Evolutionary conservation across 2,329 filamentous ascomycete species (phyloP), one percentile per base, ranked within the genome.

Genomic region (Fusarium continuum): DNA sequence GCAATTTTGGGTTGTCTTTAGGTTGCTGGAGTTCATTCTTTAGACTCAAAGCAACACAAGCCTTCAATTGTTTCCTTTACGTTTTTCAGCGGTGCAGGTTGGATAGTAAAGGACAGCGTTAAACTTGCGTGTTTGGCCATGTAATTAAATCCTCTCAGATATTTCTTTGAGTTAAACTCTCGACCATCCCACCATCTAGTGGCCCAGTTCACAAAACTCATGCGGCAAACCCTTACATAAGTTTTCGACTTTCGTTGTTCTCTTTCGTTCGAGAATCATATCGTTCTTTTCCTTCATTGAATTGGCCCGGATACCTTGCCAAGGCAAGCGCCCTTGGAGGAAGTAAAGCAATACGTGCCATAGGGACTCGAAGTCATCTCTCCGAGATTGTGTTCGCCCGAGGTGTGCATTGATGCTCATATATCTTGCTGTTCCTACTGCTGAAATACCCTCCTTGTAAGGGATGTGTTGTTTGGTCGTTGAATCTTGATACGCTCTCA

Each of bases 401-500:
- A 55, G 45, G 31, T 55, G 52, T 2, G 44, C 22, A 17, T 55
- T 44, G 52, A 55, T 55, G 8, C 36, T 32, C 13, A 36, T 36
- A 8, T 53, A 53, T 3, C 49, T 40, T 23, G 49, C 40, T 8
- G 49, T 53, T 9, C 49, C 39, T 26, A 26, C 23, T 9, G 10
- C 23, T 26, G 23, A 9, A 9, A 26, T 52, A 29, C 45, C 36
- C 48, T 52, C 48, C n/a, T 29, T 20, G 29, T 52, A 52, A 19
- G 48, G 48, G 22, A 52, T 52, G 7, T 52, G 48, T 13, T 97
- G 97, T 82, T 98, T 93, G 52, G 94, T 97, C 89, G 97, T 98
- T 58, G 94, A 94, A 84, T 97, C 94, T 71, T 94, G 91, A 84
- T 97, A 98, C 83, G 97, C 97, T 90, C 97, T 98, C 75, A 94